These are phyloP conservation scores for Leccinum huronense DNA, from an alignment of 1,284 basidiomycete genomes.

Conservation along the genomic window DNA sequence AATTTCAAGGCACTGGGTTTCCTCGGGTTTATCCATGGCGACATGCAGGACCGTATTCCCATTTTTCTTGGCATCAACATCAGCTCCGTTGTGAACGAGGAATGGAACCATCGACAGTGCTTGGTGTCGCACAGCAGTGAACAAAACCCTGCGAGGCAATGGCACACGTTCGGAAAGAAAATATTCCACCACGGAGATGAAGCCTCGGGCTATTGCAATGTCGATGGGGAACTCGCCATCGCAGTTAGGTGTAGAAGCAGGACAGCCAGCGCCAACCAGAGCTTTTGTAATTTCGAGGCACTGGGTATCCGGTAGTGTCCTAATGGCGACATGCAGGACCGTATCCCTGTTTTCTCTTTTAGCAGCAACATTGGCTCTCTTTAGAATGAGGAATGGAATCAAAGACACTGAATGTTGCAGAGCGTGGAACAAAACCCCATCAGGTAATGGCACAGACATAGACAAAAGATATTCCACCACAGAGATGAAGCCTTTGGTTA, in stretches of 20 bases:
- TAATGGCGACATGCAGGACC: not conserved
- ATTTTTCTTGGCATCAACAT: not conserved
- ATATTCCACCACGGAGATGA: not conserved
- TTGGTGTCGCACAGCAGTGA: not conserved
- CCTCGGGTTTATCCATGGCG: not conserved
- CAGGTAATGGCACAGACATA: not conserved
- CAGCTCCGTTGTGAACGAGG: not conserved
- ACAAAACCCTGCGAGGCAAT: not conserved
- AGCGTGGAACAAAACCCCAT: not conserved
- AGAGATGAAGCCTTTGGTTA: not conserved
- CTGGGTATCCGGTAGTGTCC: not conserved
- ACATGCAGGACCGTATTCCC: not conserved
- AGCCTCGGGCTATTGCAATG: not conserved
- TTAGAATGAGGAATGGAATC: not conserved
- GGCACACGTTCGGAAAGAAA: not conserved
- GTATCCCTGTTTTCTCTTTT: constrained; percentile 4
- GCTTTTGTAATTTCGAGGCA: not conserved
- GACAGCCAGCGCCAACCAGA: not conserved
- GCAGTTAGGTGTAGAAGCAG: not conserved
- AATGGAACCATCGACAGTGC: not conserved
- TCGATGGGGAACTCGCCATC: not conserved
- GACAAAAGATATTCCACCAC: not conserved
- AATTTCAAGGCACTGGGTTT: not conserved
- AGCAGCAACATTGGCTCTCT: not conserved
- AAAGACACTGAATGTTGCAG: not conserved